Evolutionary conservation across 495 filamentous ascomycete species (phyloP), one percentile per base, ranked within the genome.

Genomic region (Aspergillus leporis): DNA sequence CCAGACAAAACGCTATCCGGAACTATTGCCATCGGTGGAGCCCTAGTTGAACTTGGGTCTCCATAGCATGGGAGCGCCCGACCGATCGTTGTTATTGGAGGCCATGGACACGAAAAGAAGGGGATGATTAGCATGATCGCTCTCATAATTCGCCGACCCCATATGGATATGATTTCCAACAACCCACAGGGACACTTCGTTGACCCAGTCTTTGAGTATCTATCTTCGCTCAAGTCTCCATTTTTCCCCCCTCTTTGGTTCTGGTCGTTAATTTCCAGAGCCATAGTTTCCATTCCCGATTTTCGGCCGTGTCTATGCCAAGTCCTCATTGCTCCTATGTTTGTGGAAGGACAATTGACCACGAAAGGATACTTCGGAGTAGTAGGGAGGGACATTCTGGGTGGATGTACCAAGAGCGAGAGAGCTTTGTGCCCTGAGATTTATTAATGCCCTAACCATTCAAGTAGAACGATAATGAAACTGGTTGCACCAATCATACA

Each of bases 21-120:
- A 56, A 62, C 60, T 61, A 66, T 61, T 62, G 54, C 31, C 23
- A 32, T 38, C 59, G 31, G 63, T 64, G 57, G 61, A 60, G 53
- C 60, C 50, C 47, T 49, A 14, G 54, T 43, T 53, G 45, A 41
- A 58, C 54, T 58, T 52, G 19, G 48, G 34, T 30, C 32, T 32
- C 40, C 43, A 16, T 31, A 23, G 13, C 19, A n/a, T 48, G 53
- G 36, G 19, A 54, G 45, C 41, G 41, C 55, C 52, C 60, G 55
- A 62, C 51, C 53, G 61, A 56, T 59, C 53, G 25, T 40, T 56
- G 43, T 46, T 34, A 54, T 53, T 59, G 61, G 61, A 56, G 25
- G 31, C 34, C 32, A 34, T 12, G 32, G 31, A 22, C 28, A 25
- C 25, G 23, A 56, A 41, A 43, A 28, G 53, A 55, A 43, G 54